Evolutionary conservation across 2,329 filamentous ascomycete species (phyloP).

Genomic region (Apiospora malaysiana): DNA sequence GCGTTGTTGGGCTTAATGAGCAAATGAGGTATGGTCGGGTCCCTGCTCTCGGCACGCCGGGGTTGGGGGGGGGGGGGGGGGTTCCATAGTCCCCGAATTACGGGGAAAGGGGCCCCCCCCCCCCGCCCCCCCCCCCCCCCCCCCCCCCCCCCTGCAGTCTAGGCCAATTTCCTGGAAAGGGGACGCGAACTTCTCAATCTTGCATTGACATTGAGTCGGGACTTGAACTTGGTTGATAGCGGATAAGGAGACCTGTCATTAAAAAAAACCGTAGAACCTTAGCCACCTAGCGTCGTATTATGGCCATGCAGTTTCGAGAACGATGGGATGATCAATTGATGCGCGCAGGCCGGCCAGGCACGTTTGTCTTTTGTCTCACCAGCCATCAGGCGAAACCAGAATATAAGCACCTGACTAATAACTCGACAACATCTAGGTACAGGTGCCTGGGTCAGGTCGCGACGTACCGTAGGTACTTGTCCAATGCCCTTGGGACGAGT

Average conservation of each 20-base stretch:
- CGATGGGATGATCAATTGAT: background rate
- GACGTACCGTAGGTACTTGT: too few relatives aligned
- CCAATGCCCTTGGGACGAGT: background rate
- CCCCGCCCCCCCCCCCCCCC: too few relatives aligned
- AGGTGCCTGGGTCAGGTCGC: too few relatives aligned
- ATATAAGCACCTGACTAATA: slow-evolving; percentile 14
- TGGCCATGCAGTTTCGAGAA: background rate
- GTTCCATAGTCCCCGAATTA: too few relatives aligned
- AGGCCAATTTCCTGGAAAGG: slow-evolving; percentile 14
- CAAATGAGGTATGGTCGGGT: slow-evolving; percentile 12
- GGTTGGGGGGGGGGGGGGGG: background rate
- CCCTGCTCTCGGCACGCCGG: slow-evolving; percentile 13
- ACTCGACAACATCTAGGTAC: background rate
- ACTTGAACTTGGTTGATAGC: background rate
- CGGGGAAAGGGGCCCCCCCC: too few relatives aligned
- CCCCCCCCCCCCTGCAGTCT: too few relatives aligned
- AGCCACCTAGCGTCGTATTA: background rate
- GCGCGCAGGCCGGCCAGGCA: background rate
- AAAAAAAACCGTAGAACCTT: background rate
- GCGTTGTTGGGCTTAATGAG: slow-evolving; percentile 4
- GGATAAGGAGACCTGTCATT: slow-evolving; percentile 15
- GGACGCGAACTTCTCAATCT: slow-evolving; percentile 14
- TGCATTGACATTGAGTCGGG: slow-evolving; percentile 9
- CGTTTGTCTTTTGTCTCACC: slow-evolving; percentile 17
- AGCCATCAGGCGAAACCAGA: slow-evolving; percentile 17